These are phyloP conservation scores for Yamadazyma diddensiae DNA, from an alignment of 1,139 yeast species.

Conservation along the genomic window DNA sequence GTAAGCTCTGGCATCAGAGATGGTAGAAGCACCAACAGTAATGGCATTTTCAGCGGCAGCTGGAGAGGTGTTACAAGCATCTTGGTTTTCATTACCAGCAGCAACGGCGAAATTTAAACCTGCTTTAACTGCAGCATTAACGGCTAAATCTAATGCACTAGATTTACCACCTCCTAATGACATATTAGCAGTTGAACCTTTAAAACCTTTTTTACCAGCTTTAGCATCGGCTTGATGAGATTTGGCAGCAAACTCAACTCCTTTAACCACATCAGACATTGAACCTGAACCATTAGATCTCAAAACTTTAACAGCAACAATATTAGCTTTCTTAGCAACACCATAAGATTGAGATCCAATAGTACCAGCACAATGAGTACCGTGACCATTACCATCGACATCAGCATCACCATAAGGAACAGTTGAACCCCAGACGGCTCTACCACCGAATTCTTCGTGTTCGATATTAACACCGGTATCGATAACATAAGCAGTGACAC, in stretches of 20 bases:
- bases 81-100: constrained; percentile 44
- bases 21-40: constrained; percentile 43
- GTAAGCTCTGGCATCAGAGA: constrained; percentile 35
- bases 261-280: constrained; percentile 43
- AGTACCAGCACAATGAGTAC: constrained; percentile 48
- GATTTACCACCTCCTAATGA: constrained; percentile 44
- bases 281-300: constrained; percentile 40
- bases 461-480: constrained; percentile 43
- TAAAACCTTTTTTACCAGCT: constrained; percentile 33
- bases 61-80: constrained; percentile 44
- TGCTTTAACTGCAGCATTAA: constrained; percentile 39
- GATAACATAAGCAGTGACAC: constrained; percentile 43
- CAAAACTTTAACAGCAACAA: constrained; percentile 44
- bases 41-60: constrained; percentile 42
- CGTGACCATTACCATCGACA: constrained; percentile 54
- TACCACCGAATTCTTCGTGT: constrained; percentile 41
- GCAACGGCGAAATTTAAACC: constrained; percentile 46
- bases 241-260: constrained; percentile 40
- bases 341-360: constrained; percentile 44
- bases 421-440: constrained; percentile 44
- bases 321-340: constrained; percentile 39
- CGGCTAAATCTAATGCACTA: constrained; percentile 41
- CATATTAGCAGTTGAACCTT: constrained; percentile 45
- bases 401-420: constrained; percentile 35
- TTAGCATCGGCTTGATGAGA: constrained; percentile 32